Evolutionary conservation across 192 early-diverging fungal genomes (phyloP), one percentile per base, ranked within the genome.

Genomic region (Coemansia javaensis): DNA sequence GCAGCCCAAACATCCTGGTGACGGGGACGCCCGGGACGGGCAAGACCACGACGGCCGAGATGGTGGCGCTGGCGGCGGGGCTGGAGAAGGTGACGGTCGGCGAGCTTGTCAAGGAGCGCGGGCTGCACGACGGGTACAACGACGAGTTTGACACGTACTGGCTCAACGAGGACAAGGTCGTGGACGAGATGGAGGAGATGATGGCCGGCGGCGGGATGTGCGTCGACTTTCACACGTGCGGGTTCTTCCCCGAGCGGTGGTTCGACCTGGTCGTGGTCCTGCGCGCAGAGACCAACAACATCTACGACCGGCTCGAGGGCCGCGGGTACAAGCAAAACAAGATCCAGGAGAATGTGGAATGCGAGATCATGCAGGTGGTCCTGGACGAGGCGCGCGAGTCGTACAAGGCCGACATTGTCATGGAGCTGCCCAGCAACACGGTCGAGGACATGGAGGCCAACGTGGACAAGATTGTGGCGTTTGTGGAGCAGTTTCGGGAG

Each of bases 321-420:
- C 80, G 92, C 56, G 83, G 82, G 31, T 94, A 98, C 63, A 75
- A 79, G 48, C 54, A 66, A 23, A 84, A 83, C 50, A 98, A 98
- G 71, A 82, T 97, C 40, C 65, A 81, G 14, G 92, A 98, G 64
- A 98, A 98, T 49, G 81, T 96, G 53, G 88, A 91, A 55, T 90
- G 90, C 75, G 95, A 98, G 72, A 98, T 98, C 64, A 93, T 95
- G 90, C 90, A 94, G 75, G 85, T 97, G 5, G 86, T 94, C 14
- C 69, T 91, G 41, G 90, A 92, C 35, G 94, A 92, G 38, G 92
- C 95, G 5, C 66, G 60, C 11, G 92, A 89, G 48, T 89, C 87
- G 17, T 98, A 95, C 57, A 74, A 77, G 36, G 42, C 66, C 13
- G 84, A 90, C 32, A 84, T 93, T 40, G 74, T 98, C 10, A 70